Base-by-base conservation (phyloP, 768 basidiomycete genomes). In the Mycena rosella region DNA sequence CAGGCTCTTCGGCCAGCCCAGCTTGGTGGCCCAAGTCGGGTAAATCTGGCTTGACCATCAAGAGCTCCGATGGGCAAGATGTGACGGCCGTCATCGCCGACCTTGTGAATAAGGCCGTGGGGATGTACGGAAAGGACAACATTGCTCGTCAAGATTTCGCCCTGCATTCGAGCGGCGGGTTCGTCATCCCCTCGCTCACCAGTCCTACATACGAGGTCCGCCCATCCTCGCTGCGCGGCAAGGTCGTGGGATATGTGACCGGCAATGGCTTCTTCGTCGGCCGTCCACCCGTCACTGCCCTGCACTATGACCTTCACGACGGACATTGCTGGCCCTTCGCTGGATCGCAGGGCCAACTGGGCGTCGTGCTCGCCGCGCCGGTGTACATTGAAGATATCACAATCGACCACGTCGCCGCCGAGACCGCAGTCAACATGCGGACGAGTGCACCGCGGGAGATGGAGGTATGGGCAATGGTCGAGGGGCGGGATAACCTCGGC, bases 251-350 rank as follows among this genome's bases (percentile, higher is more conserved):
- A 18, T 79, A 87, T 65, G 71, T 93, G 73, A 89, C 90, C 0
- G 91, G 91, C 38, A 83, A 83, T 48, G 88, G 87, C 22, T 84
- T 85, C 70, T 83, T 88, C 45, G 78, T 89, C 48, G 96, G 95
- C n/a, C 88, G 90, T 18, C 88, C 94, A 1, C 96, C 97, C 0
- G 88, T 95, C 54, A 92, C 88, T 0, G 95, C 94, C 3, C 83
- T 99, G n/a, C 92, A 97, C 74, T 91, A 94, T 65, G 95, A 98
- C 68, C 82, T 84, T 29, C 87, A 91, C 61, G 89, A 89, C 36
- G 97, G 98, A 4, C 86, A 91, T 62, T 99, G 97, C 79, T 99
- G 97, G 96, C 94, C 97, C 1, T 95, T 99, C 81, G 81, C 81
- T 7, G 96, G 96, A 0, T 73, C 83, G 20, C 77, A 86, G 53